Conservation (phyloP, 768 basidiomycete genomes). For the Mycena latifolia region DNA sequence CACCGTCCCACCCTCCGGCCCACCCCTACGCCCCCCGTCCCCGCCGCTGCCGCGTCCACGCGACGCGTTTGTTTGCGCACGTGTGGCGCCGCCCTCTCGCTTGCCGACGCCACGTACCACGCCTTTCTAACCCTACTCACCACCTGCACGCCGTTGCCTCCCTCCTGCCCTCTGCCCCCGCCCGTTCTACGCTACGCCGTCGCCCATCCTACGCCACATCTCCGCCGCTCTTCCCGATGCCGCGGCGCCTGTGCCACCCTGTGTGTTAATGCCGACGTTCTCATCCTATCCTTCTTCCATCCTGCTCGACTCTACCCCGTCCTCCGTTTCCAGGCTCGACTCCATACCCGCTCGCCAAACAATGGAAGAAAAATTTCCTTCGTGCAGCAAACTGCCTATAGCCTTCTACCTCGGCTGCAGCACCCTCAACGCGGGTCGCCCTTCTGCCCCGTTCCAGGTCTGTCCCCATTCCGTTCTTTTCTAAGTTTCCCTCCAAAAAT, state of each 20-base stretch:
- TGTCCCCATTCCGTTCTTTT: too few relatives aligned
- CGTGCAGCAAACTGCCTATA: background rate
- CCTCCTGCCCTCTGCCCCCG: too few relatives aligned
- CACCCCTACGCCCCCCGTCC: too few relatives aligned
- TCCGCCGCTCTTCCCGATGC: too few relatives aligned
- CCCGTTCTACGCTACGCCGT: too few relatives aligned
- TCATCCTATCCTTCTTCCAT: background rate
- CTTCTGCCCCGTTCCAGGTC: background rate
- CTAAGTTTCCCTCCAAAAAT: too few relatives aligned
- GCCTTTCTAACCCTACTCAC: too few relatives aligned
- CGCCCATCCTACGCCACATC: too few relatives aligned
- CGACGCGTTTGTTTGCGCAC: background rate
- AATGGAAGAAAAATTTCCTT: conserved; percentile 4
- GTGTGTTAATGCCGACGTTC: too few relatives aligned
- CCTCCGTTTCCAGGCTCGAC: background rate
- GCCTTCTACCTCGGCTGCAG: conserved; percentile 2
- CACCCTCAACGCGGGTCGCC: conserved; percentile 1
- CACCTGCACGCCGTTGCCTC: too few relatives aligned
- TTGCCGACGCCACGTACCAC: background rate
- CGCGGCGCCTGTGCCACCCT: background rate
- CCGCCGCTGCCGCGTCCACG: too few relatives aligned
- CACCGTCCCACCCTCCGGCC: too few relatives aligned
- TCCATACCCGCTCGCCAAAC: conserved; percentile 1
- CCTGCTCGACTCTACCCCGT: background rate
- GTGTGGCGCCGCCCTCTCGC: background rate